Evolutionary conservation across 116 monocot species (phyloP).

Genomic region (Papilionanthe hybrid): DNA sequence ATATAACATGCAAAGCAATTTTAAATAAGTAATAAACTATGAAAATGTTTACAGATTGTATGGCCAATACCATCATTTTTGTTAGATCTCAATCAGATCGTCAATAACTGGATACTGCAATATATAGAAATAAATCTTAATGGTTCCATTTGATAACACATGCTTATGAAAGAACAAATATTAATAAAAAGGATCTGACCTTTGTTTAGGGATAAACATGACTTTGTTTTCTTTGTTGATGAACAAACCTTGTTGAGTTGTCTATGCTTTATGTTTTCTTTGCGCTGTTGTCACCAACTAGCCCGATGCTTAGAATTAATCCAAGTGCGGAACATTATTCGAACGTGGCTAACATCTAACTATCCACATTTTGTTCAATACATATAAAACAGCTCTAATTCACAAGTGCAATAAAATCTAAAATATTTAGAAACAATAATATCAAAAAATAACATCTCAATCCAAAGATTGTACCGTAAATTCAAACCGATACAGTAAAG

Average conservation of each 20-base stretch:
- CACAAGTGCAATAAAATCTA: too few relatives aligned
- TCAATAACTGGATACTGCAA: background rate
- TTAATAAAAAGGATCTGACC: background rate
- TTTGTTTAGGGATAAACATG: background rate
- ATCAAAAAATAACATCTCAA: too few relatives aligned
- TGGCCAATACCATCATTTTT: background rate
- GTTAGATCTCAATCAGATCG: background rate
- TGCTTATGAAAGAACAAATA: background rate
- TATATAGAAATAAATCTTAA: background rate
- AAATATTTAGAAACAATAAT: too few relatives aligned
- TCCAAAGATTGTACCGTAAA: too few relatives aligned
- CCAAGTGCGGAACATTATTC: too few relatives aligned
- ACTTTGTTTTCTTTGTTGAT: background rate
- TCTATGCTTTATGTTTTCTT: background rate
- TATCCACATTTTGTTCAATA: too few relatives aligned
- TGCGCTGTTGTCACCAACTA: background rate
- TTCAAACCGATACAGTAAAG: too few relatives aligned
- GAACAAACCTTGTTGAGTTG: background rate
- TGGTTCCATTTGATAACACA: background rate
- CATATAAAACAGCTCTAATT: too few relatives aligned
- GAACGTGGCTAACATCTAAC: too few relatives aligned
- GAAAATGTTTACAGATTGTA: background rate
- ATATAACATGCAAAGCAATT: background rate
- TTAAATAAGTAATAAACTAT: background rate
- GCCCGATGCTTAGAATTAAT: too few relatives aligned